Base-by-base conservation (phyloP, 2,329 filamentous ascomycete genomes). In the Drechslerella dactyloides region DNA sequence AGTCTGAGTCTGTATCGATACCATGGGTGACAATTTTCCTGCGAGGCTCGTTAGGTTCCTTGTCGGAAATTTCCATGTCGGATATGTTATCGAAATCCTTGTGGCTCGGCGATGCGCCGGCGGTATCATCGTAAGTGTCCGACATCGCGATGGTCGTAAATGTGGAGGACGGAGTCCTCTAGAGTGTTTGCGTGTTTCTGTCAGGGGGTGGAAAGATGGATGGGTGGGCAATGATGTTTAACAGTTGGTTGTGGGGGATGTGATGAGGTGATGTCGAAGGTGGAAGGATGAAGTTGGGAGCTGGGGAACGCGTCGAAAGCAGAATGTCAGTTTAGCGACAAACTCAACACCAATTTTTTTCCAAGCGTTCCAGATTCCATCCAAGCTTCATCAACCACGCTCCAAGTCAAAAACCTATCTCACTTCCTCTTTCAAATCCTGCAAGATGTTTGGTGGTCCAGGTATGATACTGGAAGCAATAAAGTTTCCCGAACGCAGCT, bases 371-470 rank as follows among this genome's bases (percentile, higher is more conserved):
- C 6, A 58, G 27, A 42, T 51, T 57, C 51, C 35, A 37, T 57
- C 40, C 24, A 24, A 33, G 19, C 19, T 48, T 46, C 51, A 54
- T 54, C 57, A 52, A 33, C 23, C 33, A 62, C 27, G 44, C 46
- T 46, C 48, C 50, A 21, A 50, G 37, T 27, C 17, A 27, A 42
- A 55, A 35, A 52, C 52, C n/a, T n/a, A n/a, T 53, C 37, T n/a
- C 58, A 40, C 23, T 15, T 19, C 35, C 21, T 21, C 56, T 50
- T 51, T 2, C 4, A 50, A 33, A 17, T 33, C 33, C 30, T 19
- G 27, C 74, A 75, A 56, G 46, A 76, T 76, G 75, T 76, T 76
- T 55, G 72, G 74, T 64, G 62, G 75, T 63, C 40, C 60, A 72
- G 73, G 62, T 70, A 33, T 27, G 37, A 10, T 52, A 6, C 37